These are phyloP conservation scores for Calonectria pseudoreteaudii DNA, from an alignment of 2,329 filamentous ascomycete genomes.

Conservation along the genomic window DNA sequence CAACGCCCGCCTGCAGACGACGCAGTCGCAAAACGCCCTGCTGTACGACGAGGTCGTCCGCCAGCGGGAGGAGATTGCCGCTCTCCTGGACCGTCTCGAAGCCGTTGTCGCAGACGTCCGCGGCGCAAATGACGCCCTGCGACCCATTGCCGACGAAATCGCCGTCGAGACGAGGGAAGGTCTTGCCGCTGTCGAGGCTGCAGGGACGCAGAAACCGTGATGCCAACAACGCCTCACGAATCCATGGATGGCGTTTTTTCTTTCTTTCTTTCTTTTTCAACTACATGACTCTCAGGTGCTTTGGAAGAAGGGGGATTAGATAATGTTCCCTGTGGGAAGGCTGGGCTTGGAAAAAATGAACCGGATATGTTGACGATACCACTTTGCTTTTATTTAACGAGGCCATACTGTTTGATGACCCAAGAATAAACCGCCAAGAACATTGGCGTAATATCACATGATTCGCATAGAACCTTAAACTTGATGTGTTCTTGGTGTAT, in stretches of 20 bases:
- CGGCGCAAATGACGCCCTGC: constrained; percentile 62
- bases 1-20: constrained; percentile 67
- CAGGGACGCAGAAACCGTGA: neutral
- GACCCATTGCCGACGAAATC: constrained; percentile 59
- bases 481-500: neutral
- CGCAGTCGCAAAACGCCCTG: constrained; percentile 67
- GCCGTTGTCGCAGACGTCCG: constrained; percentile 65
- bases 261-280: neutral
- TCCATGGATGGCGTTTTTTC: neutral
- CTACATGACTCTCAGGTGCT: neutral
- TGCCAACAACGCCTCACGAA: neutral
- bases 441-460: constrained; percentile 5
- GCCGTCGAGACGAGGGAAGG: constrained; percentile 60
- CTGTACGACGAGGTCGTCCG: constrained; percentile 62
- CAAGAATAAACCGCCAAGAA: neutral
- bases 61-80: constrained; percentile 68
- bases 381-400: constrained; percentile 16
- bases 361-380: constrained; percentile 22
- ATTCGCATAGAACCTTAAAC: constrained; percentile 4
- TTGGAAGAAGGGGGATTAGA: neutral
- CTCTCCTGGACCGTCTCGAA: constrained; percentile 63
- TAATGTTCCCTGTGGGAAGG: neutral
- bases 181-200: constrained; percentile 35
- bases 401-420: neutral
- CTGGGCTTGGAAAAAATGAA: constrained; percentile 7